Conservation (phyloP, 108 stramenopile genomes). For the Nitzschia sp. region DNA sequence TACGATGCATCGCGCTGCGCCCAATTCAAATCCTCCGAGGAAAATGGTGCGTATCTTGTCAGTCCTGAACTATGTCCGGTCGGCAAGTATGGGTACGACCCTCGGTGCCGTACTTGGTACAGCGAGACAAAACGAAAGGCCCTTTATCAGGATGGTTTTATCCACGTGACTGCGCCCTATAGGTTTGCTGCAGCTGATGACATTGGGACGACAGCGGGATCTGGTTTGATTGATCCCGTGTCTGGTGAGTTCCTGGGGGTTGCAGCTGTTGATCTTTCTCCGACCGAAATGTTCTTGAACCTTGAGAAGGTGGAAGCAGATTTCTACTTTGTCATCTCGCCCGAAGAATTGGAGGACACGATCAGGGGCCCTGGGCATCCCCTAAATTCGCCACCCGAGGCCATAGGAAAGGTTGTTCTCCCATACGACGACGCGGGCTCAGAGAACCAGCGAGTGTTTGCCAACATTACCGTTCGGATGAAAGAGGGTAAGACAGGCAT, state of each 20-base stretch:
- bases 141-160: not conserved
- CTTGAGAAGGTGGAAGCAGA: not conserved
- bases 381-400: not conserved
- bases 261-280: slow-evolving; percentile 20
- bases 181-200: slow-evolving; percentile 12
- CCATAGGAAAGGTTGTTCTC: slow-evolving; percentile 16
- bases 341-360: slow-evolving; percentile 9
- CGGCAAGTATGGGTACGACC: slow-evolving; percentile 62
- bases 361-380: not conserved
- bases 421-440: slow-evolving; percentile 13
- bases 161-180: slow-evolving; percentile 34
- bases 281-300: slow-evolving; percentile 12
- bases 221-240: slow-evolving; percentile 29
- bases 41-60: slow-evolving; percentile 44
- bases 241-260: slow-evolving; percentile 31
- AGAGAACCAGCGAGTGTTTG: not conserved
- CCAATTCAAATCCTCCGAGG: slow-evolving; percentile 34
- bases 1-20: slow-evolving; percentile 24
- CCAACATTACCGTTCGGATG: slow-evolving; percentile 15
- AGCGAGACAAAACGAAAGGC: slow-evolving; percentile 16
- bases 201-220: slow-evolving; percentile 22
- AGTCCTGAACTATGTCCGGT: slow-evolving; percentile 53
- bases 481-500: slow-evolving; percentile 10
- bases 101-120: slow-evolving; percentile 45
- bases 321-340: slow-evolving; percentile 23